Evolutionary conservation across 192 early-diverging fungal species (phyloP).

Genomic region (Dispira parvispora): DNA sequence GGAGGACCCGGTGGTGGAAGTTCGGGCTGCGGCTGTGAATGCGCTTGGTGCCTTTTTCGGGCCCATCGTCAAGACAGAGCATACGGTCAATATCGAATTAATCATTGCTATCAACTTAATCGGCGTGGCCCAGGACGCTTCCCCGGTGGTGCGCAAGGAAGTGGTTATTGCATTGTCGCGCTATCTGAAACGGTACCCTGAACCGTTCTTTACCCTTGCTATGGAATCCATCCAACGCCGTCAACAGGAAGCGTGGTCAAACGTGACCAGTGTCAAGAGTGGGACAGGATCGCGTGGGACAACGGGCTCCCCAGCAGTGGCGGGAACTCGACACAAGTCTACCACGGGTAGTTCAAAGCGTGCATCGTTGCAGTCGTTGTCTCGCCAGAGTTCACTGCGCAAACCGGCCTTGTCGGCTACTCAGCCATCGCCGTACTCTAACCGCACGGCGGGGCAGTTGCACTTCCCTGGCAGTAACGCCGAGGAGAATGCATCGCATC

Average conservation of each 20-base stretch:
- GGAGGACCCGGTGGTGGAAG: slow-evolving; percentile 54
- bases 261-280: neutral
- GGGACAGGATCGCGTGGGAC: slow-evolving; percentile 7
- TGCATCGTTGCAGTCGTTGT: slow-evolving; percentile 19
- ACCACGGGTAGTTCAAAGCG: slow-evolving; percentile 6
- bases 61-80: slow-evolving; percentile 41
- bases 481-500: neutral
- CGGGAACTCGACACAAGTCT: neutral
- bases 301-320: slow-evolving; percentile 17
- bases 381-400: slow-evolving; percentile 8
- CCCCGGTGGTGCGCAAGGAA: slow-evolving; percentile 67
- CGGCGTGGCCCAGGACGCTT: slow-evolving; percentile 47
- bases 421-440: neutral
- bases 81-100: slow-evolving; percentile 45
- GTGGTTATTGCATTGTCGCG: slow-evolving; percentile 52
- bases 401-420: neutral
- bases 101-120: slow-evolving; percentile 47
- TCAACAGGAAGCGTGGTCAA: slow-evolving; percentile 13
- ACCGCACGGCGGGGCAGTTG: neutral
- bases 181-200: slow-evolving; percentile 37
- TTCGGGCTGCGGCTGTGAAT: slow-evolving; percentile 62
- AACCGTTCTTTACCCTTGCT: slow-evolving; percentile 40
- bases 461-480: neutral
- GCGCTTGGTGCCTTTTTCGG: slow-evolving; percentile 60
- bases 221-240: slow-evolving; percentile 30